Base-by-base conservation (phyloP, 2,329 filamentous ascomycete species). In the Tothia fuscella region DNA sequence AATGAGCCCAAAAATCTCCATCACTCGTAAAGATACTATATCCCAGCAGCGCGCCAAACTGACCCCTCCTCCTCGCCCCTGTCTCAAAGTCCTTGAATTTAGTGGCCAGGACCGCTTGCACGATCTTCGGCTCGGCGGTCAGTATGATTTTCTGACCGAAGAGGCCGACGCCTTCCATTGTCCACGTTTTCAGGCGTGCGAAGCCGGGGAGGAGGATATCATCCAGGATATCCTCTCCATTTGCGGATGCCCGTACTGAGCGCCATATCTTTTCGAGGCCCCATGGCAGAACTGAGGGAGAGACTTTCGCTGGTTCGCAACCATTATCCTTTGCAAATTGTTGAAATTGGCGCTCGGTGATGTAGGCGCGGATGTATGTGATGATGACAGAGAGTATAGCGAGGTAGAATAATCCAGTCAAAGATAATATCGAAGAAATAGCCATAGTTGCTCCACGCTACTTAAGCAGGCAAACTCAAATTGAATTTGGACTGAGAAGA, bases 291-390 rank as follows among this genome's bases (percentile, higher is more conserved):
- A 17, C 28, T 25, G 35, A 21, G 12, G 35, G 9, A 14, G 35
- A 26, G 21, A 37, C 25, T 5, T 25, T 51, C 13, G 63, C 60
- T 7, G 62, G 61, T 34, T 67, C 56, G 51, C 71, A 73, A 35
- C 67, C 67, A 50, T 70, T 59, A 21, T 59, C 53, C 4, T 12
- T 17, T 19, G 38, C 42, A 26, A 44, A 44, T 10, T 17, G 22
- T 17, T 19, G 42, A 10, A 44, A 41, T 19, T 25, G 41, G 9
- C 25, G 21, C 3, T 42, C n/a, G 22, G 14, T 25, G 6, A 37
- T 20, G 17, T 12, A 25, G 17, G 33, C 19, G 5, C 41, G 16
- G 21, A 43, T 12, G 30, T 26, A 20, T 5, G 19, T 16, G 13
- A 34, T 12, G 31, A 21, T 21, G 29, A 25, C 13, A 28, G 24